Conservation (phyloP, 2,329 filamentous ascomycete genomes). For the Ceratocystis harringtonii region DNA sequence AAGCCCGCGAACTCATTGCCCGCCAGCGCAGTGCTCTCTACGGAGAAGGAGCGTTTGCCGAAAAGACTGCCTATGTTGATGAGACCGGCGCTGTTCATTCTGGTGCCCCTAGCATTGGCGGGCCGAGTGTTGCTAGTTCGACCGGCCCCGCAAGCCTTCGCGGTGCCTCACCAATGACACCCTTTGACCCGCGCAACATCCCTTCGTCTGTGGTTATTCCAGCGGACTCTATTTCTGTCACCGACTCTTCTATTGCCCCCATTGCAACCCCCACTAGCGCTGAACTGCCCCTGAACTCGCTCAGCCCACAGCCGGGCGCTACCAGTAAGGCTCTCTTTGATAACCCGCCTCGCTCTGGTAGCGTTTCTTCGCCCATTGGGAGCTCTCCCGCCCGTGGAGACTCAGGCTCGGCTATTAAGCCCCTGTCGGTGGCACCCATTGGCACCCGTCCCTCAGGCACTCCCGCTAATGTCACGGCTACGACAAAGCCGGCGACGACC, state of each 20-base stretch:
- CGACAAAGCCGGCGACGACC: constrained; percentile 67
- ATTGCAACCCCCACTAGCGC: constrained; percentile 8
- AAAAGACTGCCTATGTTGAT: constrained; percentile 50
- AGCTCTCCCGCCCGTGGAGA: constrained; percentile 62
- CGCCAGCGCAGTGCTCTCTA: constrained; percentile 92
- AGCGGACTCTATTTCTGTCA: constrained; percentile 29
- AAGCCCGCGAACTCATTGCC: constrained; percentile 87
- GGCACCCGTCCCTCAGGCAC: constrained; percentile 66
- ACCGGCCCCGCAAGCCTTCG: constrained; percentile 50
- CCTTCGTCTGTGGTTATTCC: constrained; percentile 23
- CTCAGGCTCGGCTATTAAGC: constrained; percentile 38
- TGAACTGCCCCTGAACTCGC: constrained; percentile 31
- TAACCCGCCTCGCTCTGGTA: constrained; percentile 53
- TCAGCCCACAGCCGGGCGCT: constrained; percentile 62
- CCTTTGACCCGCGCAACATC: constrained; percentile 35
- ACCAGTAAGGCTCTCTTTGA: constrained; percentile 48
- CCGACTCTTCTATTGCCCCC: constrained; percentile 25
- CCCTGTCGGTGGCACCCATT: constrained; percentile 69
- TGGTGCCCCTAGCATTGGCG: constrained; percentile 50
- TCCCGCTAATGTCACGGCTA: constrained; percentile 34
- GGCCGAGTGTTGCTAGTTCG: constrained; percentile 25
- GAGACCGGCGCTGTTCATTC: constrained; percentile 49
- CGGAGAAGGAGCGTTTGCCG: constrained; percentile 57
- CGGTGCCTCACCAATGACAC: constrained; percentile 65
- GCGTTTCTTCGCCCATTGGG: constrained; percentile 53